Evolutionary conservation across 2,329 filamentous ascomycete genomes (phyloP).

Genomic region (Colletotrichum noveboracense): DNA sequence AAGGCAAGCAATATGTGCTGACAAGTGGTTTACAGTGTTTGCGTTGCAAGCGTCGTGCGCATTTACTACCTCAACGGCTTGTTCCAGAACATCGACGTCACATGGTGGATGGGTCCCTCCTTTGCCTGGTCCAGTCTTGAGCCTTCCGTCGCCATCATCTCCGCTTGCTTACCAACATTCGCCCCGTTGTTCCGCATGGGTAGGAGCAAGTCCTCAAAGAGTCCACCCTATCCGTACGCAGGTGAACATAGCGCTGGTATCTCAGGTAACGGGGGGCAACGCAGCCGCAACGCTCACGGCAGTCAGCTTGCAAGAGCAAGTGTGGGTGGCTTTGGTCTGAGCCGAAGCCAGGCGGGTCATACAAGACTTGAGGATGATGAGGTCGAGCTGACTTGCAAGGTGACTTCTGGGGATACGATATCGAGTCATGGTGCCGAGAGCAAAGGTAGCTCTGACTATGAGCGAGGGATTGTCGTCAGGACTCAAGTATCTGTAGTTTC

Average conservation of each 20-base stretch:
- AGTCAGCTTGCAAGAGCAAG: background rate
- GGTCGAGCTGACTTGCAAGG: background rate
- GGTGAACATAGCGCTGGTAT: background rate
- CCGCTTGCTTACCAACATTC: conserved; percentile 43
- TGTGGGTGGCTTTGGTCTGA: background rate
- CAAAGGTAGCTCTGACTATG: background rate
- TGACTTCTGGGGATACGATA: background rate
- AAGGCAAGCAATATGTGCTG: background rate
- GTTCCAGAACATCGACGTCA: conserved; percentile 1
- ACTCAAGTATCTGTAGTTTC: background rate
- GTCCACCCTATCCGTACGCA: background rate
- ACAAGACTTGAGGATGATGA: background rate
- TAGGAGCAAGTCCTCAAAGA: background rate
- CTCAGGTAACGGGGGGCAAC: background rate
- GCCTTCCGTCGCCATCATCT: conserved; percentile 42
- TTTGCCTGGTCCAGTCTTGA: conserved; percentile 45
- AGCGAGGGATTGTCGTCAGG: background rate
- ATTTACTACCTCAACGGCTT: background rate
- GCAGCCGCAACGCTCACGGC: background rate
- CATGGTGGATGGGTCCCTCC: conserved; percentile 13
- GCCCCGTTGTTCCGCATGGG: conserved; percentile 28
- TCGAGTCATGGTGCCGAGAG: background rate
- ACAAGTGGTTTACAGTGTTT: background rate
- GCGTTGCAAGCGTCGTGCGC: background rate
- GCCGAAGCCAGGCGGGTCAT: background rate